Conservation (phyloP, 2,329 filamentous ascomycete species). For the Penicillium sp. region DNA sequence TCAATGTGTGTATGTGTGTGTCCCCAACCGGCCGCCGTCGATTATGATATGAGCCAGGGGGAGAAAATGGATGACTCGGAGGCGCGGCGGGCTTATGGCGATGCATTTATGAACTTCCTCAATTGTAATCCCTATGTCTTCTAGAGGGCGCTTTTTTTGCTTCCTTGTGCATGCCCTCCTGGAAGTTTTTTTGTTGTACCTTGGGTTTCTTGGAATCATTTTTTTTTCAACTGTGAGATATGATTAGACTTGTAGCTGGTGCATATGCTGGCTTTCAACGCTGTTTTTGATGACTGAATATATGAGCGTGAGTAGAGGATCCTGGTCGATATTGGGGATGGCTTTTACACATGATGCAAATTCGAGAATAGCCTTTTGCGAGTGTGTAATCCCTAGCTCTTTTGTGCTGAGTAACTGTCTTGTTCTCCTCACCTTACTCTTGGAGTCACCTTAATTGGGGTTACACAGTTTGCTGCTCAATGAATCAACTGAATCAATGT, state of each 20-base stretch:
- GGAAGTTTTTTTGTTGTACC: constrained; percentile 10
- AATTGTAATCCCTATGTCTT: constrained; percentile 21
- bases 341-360: background rate
- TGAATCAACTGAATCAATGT: no score
- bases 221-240: constrained; percentile 24
- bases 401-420: background rate
- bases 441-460: background rate
- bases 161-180: constrained; percentile 10
- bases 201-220: background rate
- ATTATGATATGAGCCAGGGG: constrained; percentile 21
- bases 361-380: background rate
- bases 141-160: constrained; percentile 17
- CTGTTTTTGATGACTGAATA: constrained; percentile 1
- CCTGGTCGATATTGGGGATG: background rate
- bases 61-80: background rate
- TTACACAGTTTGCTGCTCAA: background rate
- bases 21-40: constrained; percentile 9
- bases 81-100: constrained; percentile 12
- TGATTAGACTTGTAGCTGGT: constrained; percentile 26
- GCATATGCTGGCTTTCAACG: constrained; percentile 15
- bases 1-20: constrained; percentile 20
- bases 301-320: background rate
- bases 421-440: background rate
- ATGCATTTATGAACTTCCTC: constrained; percentile 21
- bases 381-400: background rate